Conservation (phyloP, 208 protist species). For the Leishmania tarentolae region DNA sequence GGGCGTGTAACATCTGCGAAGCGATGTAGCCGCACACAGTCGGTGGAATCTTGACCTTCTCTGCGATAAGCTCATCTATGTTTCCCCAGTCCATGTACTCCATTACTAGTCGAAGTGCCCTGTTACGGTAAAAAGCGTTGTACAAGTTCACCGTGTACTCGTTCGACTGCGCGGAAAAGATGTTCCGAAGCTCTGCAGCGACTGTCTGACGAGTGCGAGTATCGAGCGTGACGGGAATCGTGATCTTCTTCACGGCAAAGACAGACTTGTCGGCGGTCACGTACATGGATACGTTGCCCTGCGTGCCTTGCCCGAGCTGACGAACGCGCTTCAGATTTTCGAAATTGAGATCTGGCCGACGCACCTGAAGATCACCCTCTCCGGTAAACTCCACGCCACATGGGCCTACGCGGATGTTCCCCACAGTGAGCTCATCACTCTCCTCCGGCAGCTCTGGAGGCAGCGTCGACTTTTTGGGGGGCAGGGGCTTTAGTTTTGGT, state of each 20-base stretch:
- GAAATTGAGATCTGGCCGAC: slow-evolving; percentile 63
- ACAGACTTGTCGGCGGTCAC: slow-evolving; percentile 37
- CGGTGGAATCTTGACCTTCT: slow-evolving; percentile 48
- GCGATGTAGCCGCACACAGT: slow-evolving; percentile 72
- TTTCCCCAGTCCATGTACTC: slow-evolving; percentile 92
- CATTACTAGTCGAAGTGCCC: slow-evolving; percentile 77
- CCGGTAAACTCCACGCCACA: slow-evolving; percentile 79
- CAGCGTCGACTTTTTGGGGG: slow-evolving; percentile 45
- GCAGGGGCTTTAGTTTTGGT: slow-evolving; percentile 72
- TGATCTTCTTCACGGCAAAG: slow-evolving; percentile 85
- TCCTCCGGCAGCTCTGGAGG: slow-evolving; percentile 33
- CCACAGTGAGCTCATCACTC: slow-evolving; percentile 71
- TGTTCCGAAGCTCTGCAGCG: slow-evolving; percentile 82
- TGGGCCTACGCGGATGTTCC: slow-evolving; percentile 75
- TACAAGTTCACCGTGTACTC: slow-evolving; percentile 80
- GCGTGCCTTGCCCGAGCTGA: slow-evolving; percentile 67
- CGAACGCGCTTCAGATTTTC: slow-evolving; percentile 51
- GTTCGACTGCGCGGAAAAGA: slow-evolving; percentile 71
- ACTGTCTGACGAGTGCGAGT: slow-evolving; percentile 69
- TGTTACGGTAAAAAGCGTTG: slow-evolving; percentile 84
- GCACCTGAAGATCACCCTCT: slow-evolving; percentile 75
- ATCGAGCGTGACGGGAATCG: slow-evolving; percentile 64
- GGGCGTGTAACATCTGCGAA: slow-evolving; percentile 76
- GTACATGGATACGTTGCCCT: slow-evolving; percentile 85
- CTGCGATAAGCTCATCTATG: slow-evolving; percentile 78